Conservation (phyloP, 352 stramenopile genomes). For the Pythium aquatile region DNA sequence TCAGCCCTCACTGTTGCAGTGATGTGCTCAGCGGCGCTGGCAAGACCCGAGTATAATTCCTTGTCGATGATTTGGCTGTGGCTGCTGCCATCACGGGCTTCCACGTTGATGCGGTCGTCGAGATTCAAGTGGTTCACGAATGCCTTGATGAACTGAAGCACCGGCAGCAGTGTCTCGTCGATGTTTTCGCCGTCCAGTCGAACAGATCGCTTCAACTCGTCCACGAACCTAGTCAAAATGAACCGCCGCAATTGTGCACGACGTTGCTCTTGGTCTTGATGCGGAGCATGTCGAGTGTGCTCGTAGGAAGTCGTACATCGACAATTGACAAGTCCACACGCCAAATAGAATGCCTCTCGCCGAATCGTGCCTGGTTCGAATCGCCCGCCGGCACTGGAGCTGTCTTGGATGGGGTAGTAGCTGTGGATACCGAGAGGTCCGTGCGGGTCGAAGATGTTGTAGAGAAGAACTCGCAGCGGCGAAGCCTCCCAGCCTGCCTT, state of each 20-base stretch:
- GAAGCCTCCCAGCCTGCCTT: constrained; percentile 55
- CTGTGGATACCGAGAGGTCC: constrained; percentile 76
- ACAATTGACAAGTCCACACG: constrained; percentile 71
- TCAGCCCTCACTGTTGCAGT: constrained; percentile 31
- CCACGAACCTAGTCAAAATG: constrained; percentile 55
- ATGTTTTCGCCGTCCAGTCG: constrained; percentile 28
- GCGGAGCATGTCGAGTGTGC: constrained; percentile 32
- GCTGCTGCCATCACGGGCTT: constrained; percentile 19
- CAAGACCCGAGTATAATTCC: constrained; percentile 23
- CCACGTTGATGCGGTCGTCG: constrained; percentile 15
- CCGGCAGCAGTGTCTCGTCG: constrained; percentile 61
- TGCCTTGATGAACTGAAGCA: constrained; percentile 65
- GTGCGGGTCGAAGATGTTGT: constrained; percentile 79
- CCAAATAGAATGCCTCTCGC: constrained; percentile 77
- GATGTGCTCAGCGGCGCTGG: constrained; percentile 14
- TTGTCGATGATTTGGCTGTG: constrained; percentile 2
- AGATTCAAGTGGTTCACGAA: constrained; percentile 68
- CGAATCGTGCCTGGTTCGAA: constrained; percentile 52
- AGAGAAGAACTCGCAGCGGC: constrained; percentile 61
- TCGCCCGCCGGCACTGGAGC: neutral
- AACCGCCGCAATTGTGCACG: constrained; percentile 45
- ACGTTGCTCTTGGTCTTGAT: neutral
- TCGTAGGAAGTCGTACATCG: constrained; percentile 63
- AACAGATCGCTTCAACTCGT: constrained; percentile 43
- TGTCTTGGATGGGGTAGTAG: constrained; percentile 69